A percentile compares a stretch with the other conserved stretches of the same genome.
Evolutionary conservation across 2,329 filamentous ascomycete species (phyloP).

Genomic region (Hymenoscyphus fraxineus): DNA sequence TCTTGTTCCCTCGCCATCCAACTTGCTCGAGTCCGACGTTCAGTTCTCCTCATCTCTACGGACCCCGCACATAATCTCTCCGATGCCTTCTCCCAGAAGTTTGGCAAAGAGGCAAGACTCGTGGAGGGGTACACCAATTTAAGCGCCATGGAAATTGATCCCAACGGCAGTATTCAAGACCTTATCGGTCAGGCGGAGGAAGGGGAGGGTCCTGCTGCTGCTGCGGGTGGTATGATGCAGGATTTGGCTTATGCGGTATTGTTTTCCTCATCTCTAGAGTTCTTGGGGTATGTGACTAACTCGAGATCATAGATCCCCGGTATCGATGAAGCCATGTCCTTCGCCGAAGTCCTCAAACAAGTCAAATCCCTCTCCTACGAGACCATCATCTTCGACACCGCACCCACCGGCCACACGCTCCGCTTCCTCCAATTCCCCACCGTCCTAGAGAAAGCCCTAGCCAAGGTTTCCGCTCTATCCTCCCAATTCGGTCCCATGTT

Average conservation of each 20-base stretch:
- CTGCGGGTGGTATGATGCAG: slow-evolving; percentile 95
- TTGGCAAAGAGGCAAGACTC: slow-evolving; percentile 94
- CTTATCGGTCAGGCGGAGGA: slow-evolving; percentile 75
- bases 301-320: slow-evolving; percentile 72
- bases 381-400: slow-evolving; percentile 98
- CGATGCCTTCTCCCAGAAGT: slow-evolving; percentile 98
- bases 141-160: slow-evolving; percentile 98
- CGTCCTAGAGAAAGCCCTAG: slow-evolving; percentile 96
- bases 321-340: slow-evolving; percentile 99
- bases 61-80: slow-evolving; percentile 97
- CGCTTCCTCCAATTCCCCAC: slow-evolving; percentile 98
- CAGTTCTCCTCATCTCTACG: slow-evolving; percentile 94
- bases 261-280: slow-evolving; percentile 32
- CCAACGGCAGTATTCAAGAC: slow-evolving; percentile 96
- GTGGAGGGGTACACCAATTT: slow-evolving; percentile 90
- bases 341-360: slow-evolving; percentile 97
- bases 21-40: slow-evolving; percentile 90
- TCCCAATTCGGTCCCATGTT: slow-evolving; percentile 94
- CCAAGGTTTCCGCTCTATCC: slow-evolving; percentile 91
- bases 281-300: not conserved
- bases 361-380: slow-evolving; percentile 99
- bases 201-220: slow-evolving; percentile 66
- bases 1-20: slow-evolving; percentile 98
- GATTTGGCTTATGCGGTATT: slow-evolving; percentile 88
- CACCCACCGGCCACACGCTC: slow-evolving; percentile 94